Evolutionary conservation across 2,329 filamentous ascomycete species (phyloP).

Genomic region (Arthrobotrys pseudoclavata): DNA sequence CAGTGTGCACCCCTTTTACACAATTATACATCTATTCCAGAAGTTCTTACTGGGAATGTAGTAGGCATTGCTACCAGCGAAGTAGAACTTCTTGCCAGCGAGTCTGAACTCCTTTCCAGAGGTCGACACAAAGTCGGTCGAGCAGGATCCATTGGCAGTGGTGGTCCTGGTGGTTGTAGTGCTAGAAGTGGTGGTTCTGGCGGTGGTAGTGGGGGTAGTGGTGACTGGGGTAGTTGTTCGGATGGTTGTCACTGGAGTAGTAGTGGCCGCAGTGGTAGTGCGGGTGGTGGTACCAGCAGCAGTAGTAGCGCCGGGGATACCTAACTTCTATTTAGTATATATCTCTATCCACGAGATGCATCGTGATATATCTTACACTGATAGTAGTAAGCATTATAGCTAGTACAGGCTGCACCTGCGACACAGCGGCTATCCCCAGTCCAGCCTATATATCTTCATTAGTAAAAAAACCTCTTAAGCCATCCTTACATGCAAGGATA

Average conservation of each 20-base stretch:
- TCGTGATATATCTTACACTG: conserved; percentile 30
- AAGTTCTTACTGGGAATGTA: conserved; percentile 56
- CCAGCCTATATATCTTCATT: conserved; percentile 42
- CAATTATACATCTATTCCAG: background rate
- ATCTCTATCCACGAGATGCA: background rate
- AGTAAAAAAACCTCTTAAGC: background rate
- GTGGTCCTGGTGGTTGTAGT: conserved; percentile 34
- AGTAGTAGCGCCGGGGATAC: conserved; percentile 59
- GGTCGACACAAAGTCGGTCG: conserved; percentile 60
- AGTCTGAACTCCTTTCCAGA: conserved; percentile 62
- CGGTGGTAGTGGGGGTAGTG: conserved; percentile 14
- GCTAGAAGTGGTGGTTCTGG: conserved; percentile 14
- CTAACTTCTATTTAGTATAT: background rate
- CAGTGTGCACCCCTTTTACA: background rate
- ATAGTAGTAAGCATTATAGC: conserved; percentile 59
- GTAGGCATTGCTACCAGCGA: conserved; percentile 61
- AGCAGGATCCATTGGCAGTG: conserved; percentile 42
- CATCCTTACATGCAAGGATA: background rate
- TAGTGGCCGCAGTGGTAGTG: conserved; percentile 29
- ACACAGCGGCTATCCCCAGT: conserved; percentile 56
- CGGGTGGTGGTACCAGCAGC: conserved; percentile 36
- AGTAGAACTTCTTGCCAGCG: conserved; percentile 62
- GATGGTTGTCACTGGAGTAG: conserved; percentile 25
- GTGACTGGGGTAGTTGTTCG: conserved; percentile 26
- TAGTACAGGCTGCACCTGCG: conserved; percentile 55